These are phyloP conservation scores for Globisporangium abappressorium DNA, from an alignment of 352 stramenopile genomes.

Conservation along the genomic window DNA sequence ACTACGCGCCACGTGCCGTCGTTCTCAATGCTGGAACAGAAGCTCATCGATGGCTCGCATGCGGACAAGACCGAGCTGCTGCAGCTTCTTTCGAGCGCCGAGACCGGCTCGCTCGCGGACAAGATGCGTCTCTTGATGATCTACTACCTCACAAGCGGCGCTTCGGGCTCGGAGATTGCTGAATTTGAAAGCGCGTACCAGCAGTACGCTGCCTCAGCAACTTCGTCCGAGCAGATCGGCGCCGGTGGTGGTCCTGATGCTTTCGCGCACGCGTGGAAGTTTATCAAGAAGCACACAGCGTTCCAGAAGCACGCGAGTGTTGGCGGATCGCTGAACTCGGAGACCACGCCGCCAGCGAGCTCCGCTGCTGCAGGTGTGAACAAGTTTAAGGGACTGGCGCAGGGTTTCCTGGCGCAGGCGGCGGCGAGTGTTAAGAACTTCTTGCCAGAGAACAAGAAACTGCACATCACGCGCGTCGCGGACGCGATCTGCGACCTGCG, in stretches of 20 bases:
- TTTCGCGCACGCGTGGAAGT: slow-evolving; percentile 66
- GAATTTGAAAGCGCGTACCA: slow-evolving; percentile 76
- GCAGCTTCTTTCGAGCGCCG: slow-evolving; percentile 54
- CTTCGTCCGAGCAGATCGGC: slow-evolving; percentile 15
- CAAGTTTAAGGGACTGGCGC: slow-evolving; percentile 83
- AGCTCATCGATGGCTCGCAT: slow-evolving; percentile 78
- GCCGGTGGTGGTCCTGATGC: slow-evolving; percentile 34
- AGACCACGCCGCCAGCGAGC: slow-evolving; percentile 15
- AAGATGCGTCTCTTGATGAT: slow-evolving; percentile 88
- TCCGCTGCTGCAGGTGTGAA: slow-evolving; percentile 33
- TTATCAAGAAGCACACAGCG: slow-evolving; percentile 77
- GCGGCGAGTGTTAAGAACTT: slow-evolving; percentile 87
- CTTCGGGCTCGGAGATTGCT: slow-evolving; percentile 60
- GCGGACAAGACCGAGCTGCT: slow-evolving; percentile 69
- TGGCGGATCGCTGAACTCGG: slow-evolving; percentile 39
- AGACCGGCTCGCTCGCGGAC: slow-evolving; percentile 70
- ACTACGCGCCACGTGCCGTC: slow-evolving; percentile 77
- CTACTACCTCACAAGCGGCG: slow-evolving; percentile 80
- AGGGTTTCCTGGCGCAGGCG: slow-evolving; percentile 78
- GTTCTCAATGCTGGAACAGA: slow-evolving; percentile 85
- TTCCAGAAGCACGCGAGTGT: slow-evolving; percentile 81
- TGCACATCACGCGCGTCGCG: slow-evolving; percentile 78
- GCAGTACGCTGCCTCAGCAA: slow-evolving; percentile 33
- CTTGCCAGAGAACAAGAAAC: slow-evolving; percentile 84
- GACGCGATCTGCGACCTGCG: slow-evolving; percentile 83